These are phyloP conservation scores for Dendrobium officinale DNA, from an alignment of 106 monocot genomes.

Conservation along the genomic window DNA sequence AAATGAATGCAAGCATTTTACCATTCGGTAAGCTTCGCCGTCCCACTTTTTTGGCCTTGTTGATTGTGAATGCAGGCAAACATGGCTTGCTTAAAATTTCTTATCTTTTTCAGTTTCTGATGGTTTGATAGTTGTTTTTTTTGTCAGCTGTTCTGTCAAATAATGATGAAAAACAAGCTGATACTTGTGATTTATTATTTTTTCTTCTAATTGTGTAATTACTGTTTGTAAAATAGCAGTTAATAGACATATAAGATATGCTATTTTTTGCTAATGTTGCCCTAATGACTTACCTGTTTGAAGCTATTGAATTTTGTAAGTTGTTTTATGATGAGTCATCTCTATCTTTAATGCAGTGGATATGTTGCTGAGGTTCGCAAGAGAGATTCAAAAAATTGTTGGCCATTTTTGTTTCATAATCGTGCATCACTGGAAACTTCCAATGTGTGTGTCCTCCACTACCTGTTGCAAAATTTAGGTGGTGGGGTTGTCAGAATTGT, in stretches of 20 bases:
- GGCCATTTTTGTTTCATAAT: slow-evolving; percentile 35
- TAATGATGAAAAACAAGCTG: neutral
- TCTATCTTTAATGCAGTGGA: slow-evolving; percentile 29
- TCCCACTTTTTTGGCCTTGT: neutral
- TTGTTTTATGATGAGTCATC: slow-evolving; percentile 3
- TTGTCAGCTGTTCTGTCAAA: neutral
- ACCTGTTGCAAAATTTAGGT: slow-evolving; percentile 40
- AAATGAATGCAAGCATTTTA: slow-evolving; percentile 12
- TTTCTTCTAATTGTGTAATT: neutral
- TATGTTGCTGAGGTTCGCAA: slow-evolving; percentile 55
- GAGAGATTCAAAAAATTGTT: slow-evolving; percentile 33
- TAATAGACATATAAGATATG: neutral
- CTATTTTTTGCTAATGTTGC: neutral
- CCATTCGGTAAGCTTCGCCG: neutral
- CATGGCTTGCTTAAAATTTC: neutral
- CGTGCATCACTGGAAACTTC: slow-evolving; percentile 12
- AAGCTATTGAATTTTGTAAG: neutral
- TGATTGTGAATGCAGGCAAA: neutral
- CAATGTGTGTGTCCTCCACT: slow-evolving; percentile 38
- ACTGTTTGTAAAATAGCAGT: neutral
- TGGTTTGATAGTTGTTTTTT: neutral
- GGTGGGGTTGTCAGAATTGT: slow-evolving; percentile 74
- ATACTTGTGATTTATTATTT: neutral
- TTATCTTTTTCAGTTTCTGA: neutral
- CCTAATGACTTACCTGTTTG: neutral